A percentile compares a stretch with the other conserved stretches of the same genome.
Evolutionary conservation across 2,329 filamentous ascomycete genomes (phyloP).

Genomic region (Diaporthe vexans): DNA sequence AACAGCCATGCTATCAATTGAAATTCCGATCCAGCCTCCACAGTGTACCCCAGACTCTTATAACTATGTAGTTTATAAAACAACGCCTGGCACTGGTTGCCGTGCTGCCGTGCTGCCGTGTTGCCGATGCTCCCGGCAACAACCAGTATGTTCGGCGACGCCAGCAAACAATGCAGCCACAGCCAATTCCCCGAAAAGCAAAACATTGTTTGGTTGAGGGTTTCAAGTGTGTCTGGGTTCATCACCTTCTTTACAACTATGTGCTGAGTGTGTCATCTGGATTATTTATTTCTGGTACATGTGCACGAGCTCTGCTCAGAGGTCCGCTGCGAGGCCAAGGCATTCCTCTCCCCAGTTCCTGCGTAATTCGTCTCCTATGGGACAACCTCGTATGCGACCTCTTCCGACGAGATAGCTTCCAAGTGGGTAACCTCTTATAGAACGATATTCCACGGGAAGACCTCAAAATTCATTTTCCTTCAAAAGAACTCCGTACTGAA

Average conservation of each 20-base stretch:
- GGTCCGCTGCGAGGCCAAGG: too few species aligned
- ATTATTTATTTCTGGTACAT: not conserved
- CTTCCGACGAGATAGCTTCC: too few species aligned
- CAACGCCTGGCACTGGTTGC: not conserved
- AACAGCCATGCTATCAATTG: not conserved
- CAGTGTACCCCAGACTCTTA: too few species aligned
- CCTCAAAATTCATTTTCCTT: too few species aligned
- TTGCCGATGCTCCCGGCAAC: constrained; percentile 3
- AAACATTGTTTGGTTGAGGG: not conserved
- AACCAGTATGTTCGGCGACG: not conserved
- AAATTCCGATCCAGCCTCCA: not conserved
- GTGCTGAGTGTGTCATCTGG: too few species aligned
- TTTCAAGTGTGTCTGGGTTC: not conserved
- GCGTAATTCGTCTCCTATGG: too few species aligned
- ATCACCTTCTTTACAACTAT: not conserved
- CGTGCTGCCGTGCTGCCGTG: not conserved
- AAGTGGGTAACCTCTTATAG: too few species aligned
- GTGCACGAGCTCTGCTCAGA: not conserved
- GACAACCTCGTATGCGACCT: too few species aligned
- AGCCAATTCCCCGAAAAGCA: not conserved
- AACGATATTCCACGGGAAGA: too few species aligned
- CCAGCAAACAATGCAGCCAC: not conserved
- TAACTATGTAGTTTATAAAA: not conserved
- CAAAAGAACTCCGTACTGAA: too few species aligned
- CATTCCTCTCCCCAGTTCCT: too few species aligned